A percentile compares a stretch with the other conserved stretches of the same genome.
Evolutionary conservation across 2,329 filamentous ascomycete species (phyloP).

Genomic region (Cercospora sp.): DNA sequence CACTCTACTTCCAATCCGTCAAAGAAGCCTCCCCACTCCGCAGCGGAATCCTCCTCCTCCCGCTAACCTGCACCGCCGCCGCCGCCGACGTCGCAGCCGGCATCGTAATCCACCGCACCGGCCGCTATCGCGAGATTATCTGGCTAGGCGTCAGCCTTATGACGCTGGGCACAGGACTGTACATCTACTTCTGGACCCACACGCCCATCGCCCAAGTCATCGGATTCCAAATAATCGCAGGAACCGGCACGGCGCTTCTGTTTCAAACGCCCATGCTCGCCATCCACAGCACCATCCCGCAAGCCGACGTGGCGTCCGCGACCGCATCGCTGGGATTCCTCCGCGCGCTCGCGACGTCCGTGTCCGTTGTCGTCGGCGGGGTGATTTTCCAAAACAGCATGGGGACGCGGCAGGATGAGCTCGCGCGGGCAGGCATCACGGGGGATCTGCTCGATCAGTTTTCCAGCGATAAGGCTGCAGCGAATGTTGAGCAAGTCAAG

Average conservation of each 20-base stretch:
- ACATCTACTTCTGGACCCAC: background rate
- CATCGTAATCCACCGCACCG: slow-evolving; percentile 53
- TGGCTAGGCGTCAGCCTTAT: slow-evolving; percentile 44
- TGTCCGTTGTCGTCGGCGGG: slow-evolving; percentile 53
- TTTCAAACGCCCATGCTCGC: slow-evolving; percentile 59
- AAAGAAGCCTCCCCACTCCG: slow-evolving; percentile 60
- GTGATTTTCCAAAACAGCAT: slow-evolving; percentile 54
- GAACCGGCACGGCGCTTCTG: slow-evolving; percentile 54
- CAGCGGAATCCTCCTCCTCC: slow-evolving; percentile 63
- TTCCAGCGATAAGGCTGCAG: slow-evolving; percentile 48
- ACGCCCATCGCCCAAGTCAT: slow-evolving; percentile 32
- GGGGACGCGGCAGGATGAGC: slow-evolving; percentile 10
- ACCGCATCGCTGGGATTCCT: slow-evolving; percentile 55
- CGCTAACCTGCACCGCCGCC: slow-evolving; percentile 54
- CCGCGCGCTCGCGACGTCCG: slow-evolving; percentile 47
- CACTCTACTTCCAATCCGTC: slow-evolving; percentile 61
- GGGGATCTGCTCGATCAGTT: slow-evolving; percentile 39
- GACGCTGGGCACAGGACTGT: slow-evolving; percentile 49
- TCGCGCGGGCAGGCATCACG: slow-evolving; percentile 28
- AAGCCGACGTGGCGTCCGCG: slow-evolving; percentile 52
- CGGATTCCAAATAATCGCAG: slow-evolving; percentile 53
- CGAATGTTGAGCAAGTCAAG: slow-evolving; percentile 49
- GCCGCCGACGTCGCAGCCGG: slow-evolving; percentile 50
- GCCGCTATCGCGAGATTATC: slow-evolving; percentile 49
- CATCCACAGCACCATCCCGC: slow-evolving; percentile 52